Conservation (phyloP, 192 early-diverging fungal genomes). For the Coemansia sp. region DNA sequence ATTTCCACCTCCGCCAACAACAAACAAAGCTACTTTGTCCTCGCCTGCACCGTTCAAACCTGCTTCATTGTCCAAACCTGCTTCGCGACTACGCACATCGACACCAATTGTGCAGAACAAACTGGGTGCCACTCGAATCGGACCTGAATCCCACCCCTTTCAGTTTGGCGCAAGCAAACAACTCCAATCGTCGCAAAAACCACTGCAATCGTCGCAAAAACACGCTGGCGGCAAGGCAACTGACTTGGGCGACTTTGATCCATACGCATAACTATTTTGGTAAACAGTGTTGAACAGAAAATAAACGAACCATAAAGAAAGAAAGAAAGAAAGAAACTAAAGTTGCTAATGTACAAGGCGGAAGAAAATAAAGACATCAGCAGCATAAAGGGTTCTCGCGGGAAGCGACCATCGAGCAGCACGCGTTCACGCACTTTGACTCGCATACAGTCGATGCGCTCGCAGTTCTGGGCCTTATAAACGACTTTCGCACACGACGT, state of each 20-base stretch:
- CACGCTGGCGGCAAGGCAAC: conserved; percentile 39
- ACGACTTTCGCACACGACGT: conserved; percentile 1
- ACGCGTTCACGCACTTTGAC: conserved; percentile 1
- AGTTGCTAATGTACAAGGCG: conserved; percentile 3
- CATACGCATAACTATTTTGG: conserved; percentile 22
- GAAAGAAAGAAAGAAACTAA: conserved; percentile 1
- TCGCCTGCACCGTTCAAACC: not conserved
- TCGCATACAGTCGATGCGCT: conserved; percentile 7
- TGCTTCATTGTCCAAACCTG: not conserved
- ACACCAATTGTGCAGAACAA: conserved; percentile 2
- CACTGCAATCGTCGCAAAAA: conserved; percentile 12
- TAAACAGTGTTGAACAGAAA: not conserved
- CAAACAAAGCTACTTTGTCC: not conserved
- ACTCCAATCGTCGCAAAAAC: not conserved
- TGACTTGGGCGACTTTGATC: conserved; percentile 50
- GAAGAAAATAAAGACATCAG: conserved; percentile 8
- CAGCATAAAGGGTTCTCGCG: conserved; percentile 38
- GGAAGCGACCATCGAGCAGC: conserved; percentile 4
- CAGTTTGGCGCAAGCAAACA: conserved; percentile 11
- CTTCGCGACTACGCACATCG: not conserved
- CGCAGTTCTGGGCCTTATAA: conserved; percentile 7
- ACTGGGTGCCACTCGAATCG: conserved; percentile 14
- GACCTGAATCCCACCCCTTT: not conserved
- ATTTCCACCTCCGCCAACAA: conserved; percentile 8
- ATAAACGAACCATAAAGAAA: not conserved